A percentile compares a stretch with the other conserved stretches of the same genome.
Conservation (phyloP, 2,329 filamentous ascomycete species). For the Geosmithia morbida region DNA sequence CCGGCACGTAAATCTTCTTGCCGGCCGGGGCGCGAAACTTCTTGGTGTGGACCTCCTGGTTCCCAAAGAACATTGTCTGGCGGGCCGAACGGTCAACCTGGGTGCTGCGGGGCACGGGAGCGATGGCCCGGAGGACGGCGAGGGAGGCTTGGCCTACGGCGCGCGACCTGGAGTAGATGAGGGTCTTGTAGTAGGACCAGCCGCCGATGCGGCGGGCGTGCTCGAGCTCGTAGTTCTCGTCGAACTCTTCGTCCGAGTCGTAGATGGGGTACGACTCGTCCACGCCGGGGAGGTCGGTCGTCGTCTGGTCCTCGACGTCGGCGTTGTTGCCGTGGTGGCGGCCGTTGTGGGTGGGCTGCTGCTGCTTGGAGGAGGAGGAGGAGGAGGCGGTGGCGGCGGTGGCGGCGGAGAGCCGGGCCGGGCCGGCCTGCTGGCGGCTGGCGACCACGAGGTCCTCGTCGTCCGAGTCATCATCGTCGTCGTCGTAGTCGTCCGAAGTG, state of each 20-base stretch:
- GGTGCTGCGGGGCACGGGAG: conserved; percentile 40
- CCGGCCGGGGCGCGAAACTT: conserved; percentile 62
- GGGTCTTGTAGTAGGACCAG: conserved; percentile 54
- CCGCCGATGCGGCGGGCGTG: conserved; percentile 66
- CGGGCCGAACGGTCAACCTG: conserved; percentile 43
- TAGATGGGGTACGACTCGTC: conserved; percentile 70
- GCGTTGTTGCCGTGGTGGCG: conserved; percentile 4
- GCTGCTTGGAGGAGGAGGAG: no score
- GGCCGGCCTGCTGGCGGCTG: conserved; percentile 3
- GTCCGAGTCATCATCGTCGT: conserved; percentile 54
- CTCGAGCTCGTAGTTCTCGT: conserved; percentile 60
- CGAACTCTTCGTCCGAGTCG: conserved; percentile 69
- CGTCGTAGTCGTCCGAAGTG: conserved; percentile 63
- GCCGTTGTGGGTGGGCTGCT: conserved; percentile 30
- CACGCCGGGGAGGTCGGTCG: conserved; percentile 42
- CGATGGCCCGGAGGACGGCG: conserved; percentile 30
- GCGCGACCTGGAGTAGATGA: conserved; percentile 32
- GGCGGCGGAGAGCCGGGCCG: conserved; percentile 9
- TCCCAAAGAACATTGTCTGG: conserved; percentile 36
- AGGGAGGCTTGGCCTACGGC: conserved; percentile 25
- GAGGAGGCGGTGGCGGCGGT: conserved; percentile 18
- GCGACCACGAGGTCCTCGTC: conserved; percentile 24
- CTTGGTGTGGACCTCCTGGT: conserved; percentile 38
- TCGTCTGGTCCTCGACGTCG: conserved; percentile 69
- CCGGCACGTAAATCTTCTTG: conserved; percentile 89